Evolutionary conservation across 2,329 filamentous ascomycete genomes (phyloP), one percentile per base, ranked within the genome.

Genomic region (Pseudonectria buxi): DNA sequence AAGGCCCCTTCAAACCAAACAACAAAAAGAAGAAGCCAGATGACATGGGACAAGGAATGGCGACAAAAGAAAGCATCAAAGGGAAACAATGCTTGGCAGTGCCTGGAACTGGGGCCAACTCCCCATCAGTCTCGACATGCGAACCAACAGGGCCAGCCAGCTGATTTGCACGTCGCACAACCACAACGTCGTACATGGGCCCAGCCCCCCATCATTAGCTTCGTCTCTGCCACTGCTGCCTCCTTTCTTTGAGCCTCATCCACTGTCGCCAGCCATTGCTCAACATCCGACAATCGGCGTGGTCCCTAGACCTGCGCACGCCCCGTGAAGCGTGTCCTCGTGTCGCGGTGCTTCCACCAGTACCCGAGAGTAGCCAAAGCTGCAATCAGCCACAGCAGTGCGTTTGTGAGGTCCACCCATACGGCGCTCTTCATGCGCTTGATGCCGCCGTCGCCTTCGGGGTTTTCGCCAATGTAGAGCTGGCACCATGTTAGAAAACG

Each of bases 381-480:
- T 3, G 76, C 79, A 30, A 81, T 59, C 32, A 87, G 63, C 88
- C 88, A 95, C 33, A 95, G 68, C 11, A 86, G 55, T 58, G 86
- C 74, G 56, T 82, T 86, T 30, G 74, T 67, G 33, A 94, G 60
- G 58, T 90, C 83, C 30, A 94, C 71, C 84, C 86, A 94, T 12
- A 92, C 85, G 5, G 86, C 85, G 54, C 81, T 79, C 65, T 88
- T 87, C 87, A 95, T 94, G 37, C 85, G 74, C 46, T 69, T 64
- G 38, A 90, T 72, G 32, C 72, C 78, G 27, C 51, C 50, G 54
- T 85, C 72, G 11, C 78, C 79, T 55, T 83, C 68, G 0, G 80
- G 58, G 39, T 86, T 59, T 51, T 80, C 79, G 35, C 75, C 61
- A 55, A 94, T 83, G 67, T 82, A 95, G 70, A 90, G 64, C 63